phyloP scores from a whole-genome alignment of 306 rosid genomes.

The Vachellia collinsii region DNA sequence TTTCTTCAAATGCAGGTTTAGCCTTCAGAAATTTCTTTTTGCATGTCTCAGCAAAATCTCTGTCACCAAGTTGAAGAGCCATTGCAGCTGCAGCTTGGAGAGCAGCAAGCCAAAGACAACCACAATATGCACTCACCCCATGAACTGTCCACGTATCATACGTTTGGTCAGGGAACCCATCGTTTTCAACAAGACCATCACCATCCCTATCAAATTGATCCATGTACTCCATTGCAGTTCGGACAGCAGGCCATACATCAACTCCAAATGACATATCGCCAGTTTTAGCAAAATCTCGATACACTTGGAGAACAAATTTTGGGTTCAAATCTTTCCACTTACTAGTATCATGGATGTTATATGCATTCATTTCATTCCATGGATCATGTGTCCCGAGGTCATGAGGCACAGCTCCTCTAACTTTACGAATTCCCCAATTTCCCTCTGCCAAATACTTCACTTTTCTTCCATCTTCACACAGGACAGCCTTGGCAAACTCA shows the following conservation, averaged over 20 bases:
- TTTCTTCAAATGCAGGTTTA: constrained; percentile 80
- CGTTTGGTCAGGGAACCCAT: constrained; percentile 98
- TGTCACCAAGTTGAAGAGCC: constrained; percentile 86
- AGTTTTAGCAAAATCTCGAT: constrained; percentile 90
- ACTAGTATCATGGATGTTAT: constrained; percentile 94
- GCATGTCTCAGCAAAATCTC: constrained; percentile 80
- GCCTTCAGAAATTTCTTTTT: constrained; percentile 85
- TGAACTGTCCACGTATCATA: constrained; percentile 99
- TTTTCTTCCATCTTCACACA: constrained; percentile 93
- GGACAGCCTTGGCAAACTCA: constrained; percentile 93
- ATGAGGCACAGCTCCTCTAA: constrained; percentile 94
- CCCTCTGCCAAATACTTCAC: constrained; percentile 95
- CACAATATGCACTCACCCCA: constrained; percentile 96
- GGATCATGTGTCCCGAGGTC: constrained; percentile 99
- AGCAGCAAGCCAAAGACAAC: constrained; percentile 96
- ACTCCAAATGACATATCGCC: constrained; percentile 93
- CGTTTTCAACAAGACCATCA: constrained; percentile 93
- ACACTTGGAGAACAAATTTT: constrained; percentile 92
- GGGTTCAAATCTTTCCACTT: constrained; percentile 98
- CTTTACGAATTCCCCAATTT: constrained; percentile 93
- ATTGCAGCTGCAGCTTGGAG: constrained; percentile 98
- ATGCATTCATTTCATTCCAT: constrained; percentile 96
- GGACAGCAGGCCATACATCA: constrained; percentile 98
- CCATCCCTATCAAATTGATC: constrained; percentile 86
- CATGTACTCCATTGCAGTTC: constrained; percentile 96